phyloP scores from a whole-genome alignment of 2,329 filamentous ascomycete genomes.

The Polytolypa hystricis region DNA sequence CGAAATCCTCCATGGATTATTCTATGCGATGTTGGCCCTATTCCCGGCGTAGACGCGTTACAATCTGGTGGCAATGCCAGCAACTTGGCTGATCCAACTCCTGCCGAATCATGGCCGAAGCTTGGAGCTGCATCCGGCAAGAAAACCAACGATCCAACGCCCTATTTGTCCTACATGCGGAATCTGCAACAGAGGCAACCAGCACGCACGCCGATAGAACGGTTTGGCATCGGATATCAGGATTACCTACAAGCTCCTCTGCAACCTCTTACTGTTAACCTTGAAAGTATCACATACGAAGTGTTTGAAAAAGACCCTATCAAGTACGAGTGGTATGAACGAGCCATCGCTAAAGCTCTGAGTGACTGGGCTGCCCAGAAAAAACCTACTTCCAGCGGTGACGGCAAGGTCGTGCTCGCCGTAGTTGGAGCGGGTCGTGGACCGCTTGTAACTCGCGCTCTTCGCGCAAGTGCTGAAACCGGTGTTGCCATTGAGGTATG shows the following conservation, averaged over 20 bases:
- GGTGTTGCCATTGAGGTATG: constrained; percentile 74
- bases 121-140: constrained; percentile 31
- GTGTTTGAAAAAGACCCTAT: constrained; percentile 97
- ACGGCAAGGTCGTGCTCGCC: constrained; percentile 68
- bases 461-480: constrained; percentile 66
- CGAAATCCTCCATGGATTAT: constrained; percentile 50
- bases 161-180: constrained; percentile 69
- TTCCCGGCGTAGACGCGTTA: constrained; percentile 31
- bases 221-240: constrained; percentile 64
- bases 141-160: constrained; percentile 45
- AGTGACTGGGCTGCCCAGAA: constrained; percentile 62
- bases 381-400: constrained; percentile 62
- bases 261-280: constrained; percentile 88
- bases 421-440: constrained; percentile 90
- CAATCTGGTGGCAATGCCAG: constrained; percentile 10
- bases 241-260: constrained; percentile 93
- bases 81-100: constrained; percentile 49
- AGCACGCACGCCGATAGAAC: constrained; percentile 50
- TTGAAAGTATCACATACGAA: constrained; percentile 95
- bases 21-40: constrained; percentile 46
- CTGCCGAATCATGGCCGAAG: constrained; percentile 51
- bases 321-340: constrained; percentile 94
- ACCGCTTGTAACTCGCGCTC: constrained; percentile 75
- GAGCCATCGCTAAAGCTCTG: constrained; percentile 69
- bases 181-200: constrained; percentile 77